Evolutionary conservation across 495 filamentous ascomycete species (phyloP), one percentile per base, ranked within the genome.

Genomic region (Hypoxylon subgilvum): DNA sequence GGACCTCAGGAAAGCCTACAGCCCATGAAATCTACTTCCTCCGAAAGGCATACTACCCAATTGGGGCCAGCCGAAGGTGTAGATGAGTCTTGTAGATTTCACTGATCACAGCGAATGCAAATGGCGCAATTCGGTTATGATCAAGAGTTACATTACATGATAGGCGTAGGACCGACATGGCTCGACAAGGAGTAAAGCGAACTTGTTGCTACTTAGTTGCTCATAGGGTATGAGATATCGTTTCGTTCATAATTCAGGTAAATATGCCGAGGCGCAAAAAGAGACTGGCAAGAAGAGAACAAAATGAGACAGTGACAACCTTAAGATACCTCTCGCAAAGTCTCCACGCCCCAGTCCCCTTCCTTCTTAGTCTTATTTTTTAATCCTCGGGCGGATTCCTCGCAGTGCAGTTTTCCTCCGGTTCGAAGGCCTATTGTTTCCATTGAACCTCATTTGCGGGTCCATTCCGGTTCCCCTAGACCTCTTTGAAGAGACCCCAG

Each of bases 401-500:
- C 39, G 9, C 34, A 14, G 34, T 4, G 4, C 9, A 17, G 4
- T 17, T 4, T 18, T 9, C 7, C 14, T 18, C 34, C 9, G 9
- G 2, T 6, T 2, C 14, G 4, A 8, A 18, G 13, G 13, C 9
- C 13, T 27, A 27, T 27, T 8, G 23, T 8, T 27, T 8, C 8
- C 23, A 32, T 4, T 17, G 12, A 18, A 14, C 18, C 30, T 32
- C 6, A 18, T 48, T 14, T 30, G 23, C 40, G n/a, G n/a, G n/a
- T n/a, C 48, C 63, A 32, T 17, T 50, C 32, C 14, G 2, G 23
- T 45, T 12, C 23, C 12, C 52, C 67, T 59, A 76, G 64, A 76
- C 66, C 61, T 75, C 80, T 42, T 76, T 83, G 73, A 97, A 97
- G 25, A 97, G 72, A 10, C 77, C 77, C 91, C 90, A 97, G 72